Evolutionary conservation across 805 yeast genomes (phyloP).

Genomic region (Suhomyces tanzawaensis): DNA sequence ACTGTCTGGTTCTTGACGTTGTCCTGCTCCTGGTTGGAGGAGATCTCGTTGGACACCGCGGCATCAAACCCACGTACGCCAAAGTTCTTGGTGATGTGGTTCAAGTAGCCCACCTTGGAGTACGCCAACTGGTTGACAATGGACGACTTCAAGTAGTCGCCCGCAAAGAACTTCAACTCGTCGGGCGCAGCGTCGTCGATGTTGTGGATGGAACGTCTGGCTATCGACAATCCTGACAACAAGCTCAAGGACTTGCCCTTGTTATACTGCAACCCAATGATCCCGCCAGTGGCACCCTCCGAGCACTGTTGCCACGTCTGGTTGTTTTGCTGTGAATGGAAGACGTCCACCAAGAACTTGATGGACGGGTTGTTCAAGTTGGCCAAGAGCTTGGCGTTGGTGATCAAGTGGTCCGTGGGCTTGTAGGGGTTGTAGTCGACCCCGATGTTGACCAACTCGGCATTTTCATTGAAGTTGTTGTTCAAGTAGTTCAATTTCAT

Average conservation of each 20-base stretch:
- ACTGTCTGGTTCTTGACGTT: conserved; percentile 16
- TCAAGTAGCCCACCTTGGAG: conserved; percentile 20
- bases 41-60: conserved; percentile 57
- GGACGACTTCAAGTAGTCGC: conserved; percentile 37
- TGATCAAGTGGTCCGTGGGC: conserved; percentile 43
- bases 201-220: conserved; percentile 54
- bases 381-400: conserved; percentile 45
- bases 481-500: conserved; percentile 40
- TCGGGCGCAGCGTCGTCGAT: conserved; percentile 53
- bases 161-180: conserved; percentile 27
- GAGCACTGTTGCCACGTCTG: conserved; percentile 53
- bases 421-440: conserved; percentile 52
- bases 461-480: conserved; percentile 47
- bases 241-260: conserved; percentile 23
- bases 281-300: conserved; percentile 52
- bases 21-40: conserved; percentile 30
- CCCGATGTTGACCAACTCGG: conserved; percentile 50
- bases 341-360: conserved; percentile 36
- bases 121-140: conserved; percentile 26
- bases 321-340: conserved; percentile 40
- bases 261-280: conserved; percentile 48
- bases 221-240: conserved; percentile 56
- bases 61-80: conserved; percentile 54
- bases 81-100: conserved; percentile 26
- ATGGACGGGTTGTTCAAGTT: conserved; percentile 46